Evolutionary conservation across 768 basidiomycete species (phyloP), one percentile per base, ranked within the genome.

Genomic region (Mycena crocata): DNA sequence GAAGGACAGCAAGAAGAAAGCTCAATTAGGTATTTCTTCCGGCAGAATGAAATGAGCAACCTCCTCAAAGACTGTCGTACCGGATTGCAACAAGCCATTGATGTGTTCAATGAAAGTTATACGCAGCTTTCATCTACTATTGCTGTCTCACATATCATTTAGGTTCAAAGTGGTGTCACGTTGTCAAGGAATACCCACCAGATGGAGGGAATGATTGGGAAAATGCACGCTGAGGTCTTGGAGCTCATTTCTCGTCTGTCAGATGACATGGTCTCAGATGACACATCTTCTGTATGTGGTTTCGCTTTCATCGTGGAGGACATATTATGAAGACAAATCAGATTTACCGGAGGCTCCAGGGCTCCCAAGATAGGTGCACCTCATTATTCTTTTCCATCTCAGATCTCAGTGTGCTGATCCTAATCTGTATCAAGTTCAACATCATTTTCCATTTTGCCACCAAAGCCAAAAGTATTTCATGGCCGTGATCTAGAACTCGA

Each of bases 101-200:
- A 58, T 13, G 44, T n/a, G 5, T 58, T 58, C 34, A 26, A 48
- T 32, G 57, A n/a, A n/a, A n/a, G n/a, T n/a, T n/a, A n/a, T n/a
- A n/a, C n/a, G n/a, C n/a, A n/a, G n/a, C n/a, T n/a, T n/a, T n/a
- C 48, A 37, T 24, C 5, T 58, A 0, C 2, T 7, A n/a, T 19
- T 46, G 5, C 31, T 15, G 15, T 46, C 3, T 9, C 8, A 48
- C 15, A 35, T 31, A 26, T 46, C 15, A 31, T 45, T 12, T 8
- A 58, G 57, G 13, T 46, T 14, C 24, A 24, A 5, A 4, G 2
- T 0, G 21, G 21, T 28, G 13, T 48, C n/a, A n/a, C n/a, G 5
- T 35, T 35, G 14, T 26, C 2, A 6, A 35, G 24, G 5, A 17
- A 42, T 17, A 14, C 24, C 6, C 13, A 56, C 8, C n/a, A n/a